phyloP scores from a whole-genome alignment of 2,329 filamentous ascomycete species.

The Neoascochyta sp. region DNA sequence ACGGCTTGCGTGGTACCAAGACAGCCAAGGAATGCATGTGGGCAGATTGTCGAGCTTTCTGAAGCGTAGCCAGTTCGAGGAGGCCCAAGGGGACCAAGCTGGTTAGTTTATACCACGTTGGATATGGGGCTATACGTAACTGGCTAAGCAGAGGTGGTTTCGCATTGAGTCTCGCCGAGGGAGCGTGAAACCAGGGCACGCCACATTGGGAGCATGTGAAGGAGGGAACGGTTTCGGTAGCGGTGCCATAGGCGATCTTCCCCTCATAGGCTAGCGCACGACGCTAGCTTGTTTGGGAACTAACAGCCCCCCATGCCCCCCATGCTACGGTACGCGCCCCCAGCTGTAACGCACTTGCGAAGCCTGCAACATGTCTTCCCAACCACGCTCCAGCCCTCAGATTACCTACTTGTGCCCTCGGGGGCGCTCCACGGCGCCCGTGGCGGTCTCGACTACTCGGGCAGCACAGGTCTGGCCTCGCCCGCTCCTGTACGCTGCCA shows the following conservation, averaged over 20 bases:
- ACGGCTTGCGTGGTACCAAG: constrained; percentile 14
- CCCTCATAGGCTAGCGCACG: not conserved
- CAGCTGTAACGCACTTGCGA: too few species aligned
- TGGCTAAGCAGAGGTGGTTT: constrained; percentile 28
- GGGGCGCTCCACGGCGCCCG: too few species aligned
- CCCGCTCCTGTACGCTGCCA: constrained; percentile 23
- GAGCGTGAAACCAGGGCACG: constrained; percentile 21
- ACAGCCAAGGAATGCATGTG: constrained; percentile 12
- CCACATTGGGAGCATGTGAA: constrained; percentile 6
- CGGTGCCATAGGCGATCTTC: constrained; percentile 4
- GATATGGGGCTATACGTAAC: too few species aligned
- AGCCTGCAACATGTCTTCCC: too few species aligned
- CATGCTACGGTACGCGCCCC: too few species aligned
- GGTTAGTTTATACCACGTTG: too few species aligned
- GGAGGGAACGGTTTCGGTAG: constrained; percentile 12
- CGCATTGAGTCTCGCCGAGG: constrained; percentile 22
- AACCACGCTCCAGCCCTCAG: too few species aligned
- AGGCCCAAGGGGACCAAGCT: too few species aligned
- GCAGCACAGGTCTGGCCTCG: too few species aligned
- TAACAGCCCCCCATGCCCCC: too few species aligned
- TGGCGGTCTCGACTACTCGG: too few species aligned
- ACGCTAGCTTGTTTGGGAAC: not conserved
- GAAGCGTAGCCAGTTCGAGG: constrained; percentile 30
- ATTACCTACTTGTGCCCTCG: too few species aligned
- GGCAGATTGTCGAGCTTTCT: constrained; percentile 20